phyloP scores from a whole-genome alignment of 1,139 yeast species.

The Barnettozyma hawaiiensis region DNA sequence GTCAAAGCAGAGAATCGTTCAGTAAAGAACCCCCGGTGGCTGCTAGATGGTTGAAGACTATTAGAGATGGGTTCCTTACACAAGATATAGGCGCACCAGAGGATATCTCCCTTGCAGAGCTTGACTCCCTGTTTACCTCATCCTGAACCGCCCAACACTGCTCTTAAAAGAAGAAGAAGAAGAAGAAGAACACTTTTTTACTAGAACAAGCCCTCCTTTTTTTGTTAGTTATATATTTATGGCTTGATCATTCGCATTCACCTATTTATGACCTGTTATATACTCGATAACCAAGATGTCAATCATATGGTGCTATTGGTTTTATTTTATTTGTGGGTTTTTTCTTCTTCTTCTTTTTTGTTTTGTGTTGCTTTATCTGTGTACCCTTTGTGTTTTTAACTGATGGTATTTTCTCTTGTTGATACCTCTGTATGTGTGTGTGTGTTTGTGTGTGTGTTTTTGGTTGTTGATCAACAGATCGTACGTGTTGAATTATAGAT shows the following conservation, averaged over 20 bases:
- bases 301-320: background rate
- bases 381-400: no score
- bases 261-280: background rate
- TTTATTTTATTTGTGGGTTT: background rate
- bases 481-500: background rate
- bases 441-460: background rate
- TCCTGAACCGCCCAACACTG: no score
- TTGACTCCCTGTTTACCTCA: conserved; percentile 53
- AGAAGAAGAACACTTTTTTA: background rate
- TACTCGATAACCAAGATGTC: background rate
- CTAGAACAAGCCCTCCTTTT: background rate
- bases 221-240: background rate
- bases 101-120: conserved; percentile 64
- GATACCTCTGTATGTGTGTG: no score
- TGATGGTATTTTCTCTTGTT: no score
- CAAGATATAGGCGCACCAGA: conserved; percentile 77
- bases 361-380: background rate
- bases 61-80: conserved; percentile 66
- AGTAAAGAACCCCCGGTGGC: conserved; percentile 32
- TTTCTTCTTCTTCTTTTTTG: background rate
- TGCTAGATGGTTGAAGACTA: conserved; percentile 63
- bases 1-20: conserved; percentile 13
- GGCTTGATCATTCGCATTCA: background rate
- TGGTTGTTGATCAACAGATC: background rate
- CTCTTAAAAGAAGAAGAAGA: no score